These are phyloP conservation scores for Schwanniomyces yamadae DNA, from an alignment of 805 yeast species.

Conservation along the genomic window DNA sequence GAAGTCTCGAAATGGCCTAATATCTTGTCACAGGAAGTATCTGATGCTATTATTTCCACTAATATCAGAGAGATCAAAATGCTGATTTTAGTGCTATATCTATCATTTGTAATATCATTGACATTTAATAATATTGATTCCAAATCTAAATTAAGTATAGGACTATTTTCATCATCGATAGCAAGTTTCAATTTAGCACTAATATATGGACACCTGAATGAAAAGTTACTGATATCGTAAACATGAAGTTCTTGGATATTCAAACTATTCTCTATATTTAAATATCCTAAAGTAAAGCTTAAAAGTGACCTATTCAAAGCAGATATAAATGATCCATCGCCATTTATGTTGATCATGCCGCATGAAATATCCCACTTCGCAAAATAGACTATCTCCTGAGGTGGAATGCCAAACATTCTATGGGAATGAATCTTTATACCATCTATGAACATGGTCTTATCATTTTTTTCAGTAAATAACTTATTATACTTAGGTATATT, in stretches of 20 bases:
- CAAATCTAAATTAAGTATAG: slow-evolving; percentile 15
- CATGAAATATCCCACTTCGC: slow-evolving; percentile 87
- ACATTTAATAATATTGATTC: slow-evolving; percentile 37
- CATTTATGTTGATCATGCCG: slow-evolving; percentile 56
- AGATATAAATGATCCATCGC: slow-evolving; percentile 46
- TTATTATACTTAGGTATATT: slow-evolving; percentile 23
- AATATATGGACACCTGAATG: slow-evolving; percentile 53
- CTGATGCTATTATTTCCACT: slow-evolving; percentile 14
- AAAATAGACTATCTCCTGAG: slow-evolving; percentile 79
- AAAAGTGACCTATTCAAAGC: slow-evolving; percentile 41
- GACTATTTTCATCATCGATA: slow-evolving; percentile 1
- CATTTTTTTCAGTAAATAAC: slow-evolving; percentile 6
- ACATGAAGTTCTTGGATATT: slow-evolving; percentile 53
- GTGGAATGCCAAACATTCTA: slow-evolving; percentile 90
- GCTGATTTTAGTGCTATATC: slow-evolving; percentile 63
- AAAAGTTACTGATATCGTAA: slow-evolving; percentile 67
- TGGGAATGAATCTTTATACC: slow-evolving; percentile 76
- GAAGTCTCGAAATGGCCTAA: slow-evolving; percentile 55
- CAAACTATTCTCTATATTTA: slow-evolving; percentile 75
- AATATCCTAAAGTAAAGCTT: slow-evolving; percentile 61
- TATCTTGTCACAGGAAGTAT: slow-evolving; percentile 14
- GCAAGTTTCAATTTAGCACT: slow-evolving; percentile 32
- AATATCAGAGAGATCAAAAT: slow-evolving; percentile 35
- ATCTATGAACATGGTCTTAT: slow-evolving; percentile 53
- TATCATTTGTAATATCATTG: slow-evolving; percentile 68